phyloP scores from a whole-genome alignment of 768 basidiomycete genomes.

The Pisolithus tinctorius region DNA sequence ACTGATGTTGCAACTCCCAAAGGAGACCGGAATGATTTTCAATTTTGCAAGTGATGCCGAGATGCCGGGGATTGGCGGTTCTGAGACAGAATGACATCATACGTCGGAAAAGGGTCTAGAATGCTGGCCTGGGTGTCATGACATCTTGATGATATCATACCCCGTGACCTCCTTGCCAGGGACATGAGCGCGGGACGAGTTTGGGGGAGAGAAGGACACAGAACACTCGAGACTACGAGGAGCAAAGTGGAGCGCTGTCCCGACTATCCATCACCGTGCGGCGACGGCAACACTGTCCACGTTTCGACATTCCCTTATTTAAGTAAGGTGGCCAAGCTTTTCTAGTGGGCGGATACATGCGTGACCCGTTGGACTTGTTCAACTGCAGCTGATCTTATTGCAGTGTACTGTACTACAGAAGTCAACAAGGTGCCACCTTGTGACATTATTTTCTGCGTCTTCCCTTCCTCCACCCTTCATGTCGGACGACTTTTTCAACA shows the following conservation, averaged over 20 bases:
- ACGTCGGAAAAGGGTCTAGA: background rate
- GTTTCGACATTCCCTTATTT: background rate
- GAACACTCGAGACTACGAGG: background rate
- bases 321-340: background rate
- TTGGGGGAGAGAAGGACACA: background rate
- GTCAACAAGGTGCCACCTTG: background rate
- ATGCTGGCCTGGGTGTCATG: background rate
- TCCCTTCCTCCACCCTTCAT: constrained; percentile 7
- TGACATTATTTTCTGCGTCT: background rate
- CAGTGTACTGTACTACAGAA: background rate
- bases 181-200: background rate
- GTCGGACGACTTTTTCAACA: constrained; percentile 38
- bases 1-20: too few relatives aligned
- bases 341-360: background rate
- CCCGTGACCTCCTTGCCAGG: constrained; percentile 17
- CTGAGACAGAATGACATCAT: background rate
- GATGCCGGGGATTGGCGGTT: too few relatives aligned
- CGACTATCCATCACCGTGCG: background rate
- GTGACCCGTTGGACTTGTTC: background rate
- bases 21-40: too few relatives aligned
- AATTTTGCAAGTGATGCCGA: too few relatives aligned
- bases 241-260: background rate
- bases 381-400: background rate
- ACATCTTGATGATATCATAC: constrained; percentile 30
- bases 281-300: too few relatives aligned